Base-by-base conservation (phyloP, 1,284 basidiomycete genomes). In the Blastosporella zonata region DNA sequence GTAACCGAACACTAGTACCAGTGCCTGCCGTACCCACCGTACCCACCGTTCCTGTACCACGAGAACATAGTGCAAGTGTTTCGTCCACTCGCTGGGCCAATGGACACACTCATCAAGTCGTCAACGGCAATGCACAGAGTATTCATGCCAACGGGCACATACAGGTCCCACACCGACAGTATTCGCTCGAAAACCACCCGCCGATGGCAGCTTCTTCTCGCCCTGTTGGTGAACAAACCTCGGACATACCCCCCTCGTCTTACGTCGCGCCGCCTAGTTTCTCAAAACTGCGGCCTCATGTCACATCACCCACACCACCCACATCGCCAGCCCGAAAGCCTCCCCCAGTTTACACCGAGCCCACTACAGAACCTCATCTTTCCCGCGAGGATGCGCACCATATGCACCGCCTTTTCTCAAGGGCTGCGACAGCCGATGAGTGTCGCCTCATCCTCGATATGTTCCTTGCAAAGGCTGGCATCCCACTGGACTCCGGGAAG, bases 361-460 rank as follows among this genome's bases (percentile, higher is more conserved):
- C 57, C 21, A 46, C 29, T n/a, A 15, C 44, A 3, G 43, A 50
- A 36, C 55, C 55, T 33, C 54, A 53, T 44, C 39, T 67, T 13
- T 60, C 62, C 6, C 61, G 63, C 33, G 58, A 57, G 33, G 68
- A 83, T 50, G 76, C 84, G 27, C 69, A 73, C 10, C 85, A 90
- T 42, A 75, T 95, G 63, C 82, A 86, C 21, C 72, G 75, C 20
- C 71, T 90, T 47, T 69, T 94, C n/a, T 69, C 79, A 20, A 75
- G 72, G 46, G 90, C 92, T 13, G 86, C 84, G 1, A 82, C 76
- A 25, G 86, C 80, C 33, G 83, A 87, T 52, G 92, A 95, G 70
- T 93, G 91, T 62, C 85, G 89, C 42, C 71, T 93, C 27, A 80
- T 94, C 34, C 74, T 92, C 34, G 85, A 90, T 57, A 87, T 91